Evolutionary conservation across 2,329 filamentous ascomycete species (phyloP).

Genomic region (Capronia coronata): DNA sequence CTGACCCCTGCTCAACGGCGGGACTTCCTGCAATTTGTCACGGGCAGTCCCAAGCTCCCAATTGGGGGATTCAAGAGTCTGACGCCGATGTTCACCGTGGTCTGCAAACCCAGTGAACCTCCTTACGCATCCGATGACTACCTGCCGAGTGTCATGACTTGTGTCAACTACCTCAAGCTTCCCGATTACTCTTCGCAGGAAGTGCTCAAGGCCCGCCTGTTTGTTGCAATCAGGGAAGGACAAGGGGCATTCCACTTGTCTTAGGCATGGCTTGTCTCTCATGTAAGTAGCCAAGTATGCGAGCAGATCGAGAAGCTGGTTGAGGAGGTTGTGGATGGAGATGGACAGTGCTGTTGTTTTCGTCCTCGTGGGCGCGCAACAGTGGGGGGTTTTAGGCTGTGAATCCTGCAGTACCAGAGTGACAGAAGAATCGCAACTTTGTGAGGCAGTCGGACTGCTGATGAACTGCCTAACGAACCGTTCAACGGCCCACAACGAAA

Average conservation of each 20-base stretch:
- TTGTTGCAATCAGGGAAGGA: conserved; percentile 83
- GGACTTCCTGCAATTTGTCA: conserved; percentile 96
- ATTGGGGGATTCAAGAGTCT: conserved; percentile 97
- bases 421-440: neutral
- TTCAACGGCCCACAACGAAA: neutral
- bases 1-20: conserved; percentile 67
- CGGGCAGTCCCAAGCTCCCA: conserved; percentile 92
- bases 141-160: conserved; percentile 99
- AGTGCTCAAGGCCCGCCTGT: conserved; percentile 69
- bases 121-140: conserved; percentile 95
- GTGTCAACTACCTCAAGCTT: conserved; percentile 97
- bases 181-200: conserved; percentile 83
- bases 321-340: neutral
- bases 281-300: neutral
- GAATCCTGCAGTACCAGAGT: no score
- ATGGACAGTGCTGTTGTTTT: neutral
- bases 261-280: conserved; percentile 37
- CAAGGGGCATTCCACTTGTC: conserved; percentile 97
- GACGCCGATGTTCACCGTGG: conserved; percentile 97
- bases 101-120: conserved; percentile 95
- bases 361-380: neutral
- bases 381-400: no score
- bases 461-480: neutral
- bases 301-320: no score
- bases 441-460: neutral